Conservation (phyloP, 2,329 filamentous ascomycete genomes). For the Colletotrichum sp. region DNA sequence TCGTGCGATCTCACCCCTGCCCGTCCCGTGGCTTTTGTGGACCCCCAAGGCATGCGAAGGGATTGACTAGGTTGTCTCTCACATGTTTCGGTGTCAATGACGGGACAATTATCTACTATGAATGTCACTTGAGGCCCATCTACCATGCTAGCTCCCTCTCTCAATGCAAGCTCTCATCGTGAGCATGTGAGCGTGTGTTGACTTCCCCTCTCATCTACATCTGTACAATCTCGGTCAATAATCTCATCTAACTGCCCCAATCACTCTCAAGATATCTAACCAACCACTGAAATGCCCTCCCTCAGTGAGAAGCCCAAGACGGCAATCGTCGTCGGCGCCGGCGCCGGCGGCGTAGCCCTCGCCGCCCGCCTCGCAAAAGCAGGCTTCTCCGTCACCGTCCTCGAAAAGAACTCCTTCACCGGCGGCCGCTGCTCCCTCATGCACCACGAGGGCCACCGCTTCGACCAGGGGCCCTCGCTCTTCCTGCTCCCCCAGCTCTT, state of each 20-base stretch:
- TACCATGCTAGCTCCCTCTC: neutral
- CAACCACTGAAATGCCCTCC: neutral
- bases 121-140: neutral
- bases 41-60: conserved; percentile 1
- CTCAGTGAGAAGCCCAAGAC: conserved; percentile 32
- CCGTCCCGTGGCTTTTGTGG: conserved; percentile 9
- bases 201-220: neutral
- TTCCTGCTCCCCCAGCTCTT: conserved; percentile 76
- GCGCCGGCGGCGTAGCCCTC: conserved; percentile 73
- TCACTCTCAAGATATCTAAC: neutral
- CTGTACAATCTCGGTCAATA: neutral
- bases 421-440: conserved; percentile 75
- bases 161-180: neutral
- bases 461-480: conserved; percentile 79
- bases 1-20: neutral
- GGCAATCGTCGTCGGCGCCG: conserved; percentile 50
- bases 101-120: conserved; percentile 4
- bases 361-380: conserved; percentile 74
- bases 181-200: neutral
- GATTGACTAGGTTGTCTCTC: neutral
- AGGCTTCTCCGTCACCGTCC: conserved; percentile 73
- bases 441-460: conserved; percentile 65
- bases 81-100: neutral
- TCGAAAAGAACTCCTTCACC: conserved; percentile 79
- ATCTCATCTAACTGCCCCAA: neutral